These are phyloP conservation scores for Aspergillus bombycis DNA, from an alignment of 2,329 filamentous ascomycete genomes.

Conservation along the genomic window DNA sequence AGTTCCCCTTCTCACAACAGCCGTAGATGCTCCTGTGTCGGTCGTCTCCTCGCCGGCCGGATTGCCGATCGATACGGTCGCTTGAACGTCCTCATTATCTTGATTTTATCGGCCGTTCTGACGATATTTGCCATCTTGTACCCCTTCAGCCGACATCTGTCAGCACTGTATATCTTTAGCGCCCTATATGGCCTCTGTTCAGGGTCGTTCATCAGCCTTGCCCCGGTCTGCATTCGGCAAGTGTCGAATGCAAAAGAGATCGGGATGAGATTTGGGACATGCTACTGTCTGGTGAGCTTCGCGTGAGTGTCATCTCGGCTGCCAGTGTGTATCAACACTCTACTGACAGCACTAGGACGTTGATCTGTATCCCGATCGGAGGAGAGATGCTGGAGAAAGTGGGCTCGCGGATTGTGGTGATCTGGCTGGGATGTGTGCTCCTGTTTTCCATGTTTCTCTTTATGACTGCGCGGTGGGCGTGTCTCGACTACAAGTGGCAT, in stretches of 20 bases:
- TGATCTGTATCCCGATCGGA: conserved; percentile 53
- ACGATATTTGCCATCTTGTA: conserved; percentile 46
- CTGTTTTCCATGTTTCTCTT: conserved; percentile 41
- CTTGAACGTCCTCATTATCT: conserved; percentile 49
- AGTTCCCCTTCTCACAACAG: neutral
- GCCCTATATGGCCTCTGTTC: conserved; percentile 52
- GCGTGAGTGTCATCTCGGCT: conserved; percentile 33
- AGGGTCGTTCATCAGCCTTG: conserved; percentile 52
- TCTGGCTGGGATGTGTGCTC: conserved; percentile 49
- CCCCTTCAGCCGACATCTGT: conserved; percentile 34
- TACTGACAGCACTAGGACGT: conserved; percentile 28
- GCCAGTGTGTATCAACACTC: neutral
- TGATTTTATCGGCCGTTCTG: conserved; percentile 39
- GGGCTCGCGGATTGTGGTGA: conserved; percentile 49
- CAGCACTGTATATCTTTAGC: conserved; percentile 47
- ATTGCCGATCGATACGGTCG: conserved; percentile 50
- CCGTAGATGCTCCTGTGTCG: conserved; percentile 44
- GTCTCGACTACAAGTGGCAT: conserved; percentile 42
- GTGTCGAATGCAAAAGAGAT: conserved; percentile 53
- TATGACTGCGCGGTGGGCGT: conserved; percentile 42
- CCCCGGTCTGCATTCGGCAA: conserved; percentile 51
- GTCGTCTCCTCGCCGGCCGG: conserved; percentile 49
- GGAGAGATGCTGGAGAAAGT: conserved; percentile 54
- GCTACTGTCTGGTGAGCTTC: conserved; percentile 53
- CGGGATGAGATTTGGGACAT: conserved; percentile 52